Evolutionary conservation across 2,329 filamentous ascomycete genomes (phyloP), one percentile per base, ranked within the genome.

Genomic region (Epicoccum sorghinum): DNA sequence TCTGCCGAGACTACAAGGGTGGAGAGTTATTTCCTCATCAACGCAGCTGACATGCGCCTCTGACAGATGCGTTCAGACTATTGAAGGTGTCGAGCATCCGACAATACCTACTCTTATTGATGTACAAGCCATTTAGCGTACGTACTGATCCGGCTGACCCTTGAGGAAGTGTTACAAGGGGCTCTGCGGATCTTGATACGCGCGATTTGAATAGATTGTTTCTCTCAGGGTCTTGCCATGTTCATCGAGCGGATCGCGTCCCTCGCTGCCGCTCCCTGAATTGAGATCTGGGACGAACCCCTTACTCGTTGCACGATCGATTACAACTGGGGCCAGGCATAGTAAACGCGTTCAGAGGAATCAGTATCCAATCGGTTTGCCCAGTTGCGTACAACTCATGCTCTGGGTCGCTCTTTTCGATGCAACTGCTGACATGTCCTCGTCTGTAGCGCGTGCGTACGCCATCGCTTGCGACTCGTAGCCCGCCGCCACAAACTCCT

Each of bases 121-220:
- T 36, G 23, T n/a, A 3, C 6, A 24, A 18, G 33, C 13, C 24
- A 37, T 24, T 29, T 10, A 40, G 22, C 4, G 18, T 27, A 22
- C 13, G 52, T 36, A 47, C 18, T 41, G 10, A 37, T 14, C 32
- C 1, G 14, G 7, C 25, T 48, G 25, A 38, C 24, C n/a, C 13
- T 32, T 24, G 29, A 45, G 9, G 23, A 45, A 24, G 32, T 40
- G 48, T 39, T 41, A 41, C 36, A 30, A 22, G 50, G 38, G 44
- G 50, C 44, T 37, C 25, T 47, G 50, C 50, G 18, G 43, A 44
- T 44, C 46, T n/a, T 38, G 30, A 38, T 38, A 50, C 46, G 18
- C 36, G 38, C 36, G 36, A 46, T 41, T 48, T 35, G 22, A 41
- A 47, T 42, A 42, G 41, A 49, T 49, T 46, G 42, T 24, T 33